Evolutionary conservation across 192 early-diverging fungal genomes (phyloP).

Genomic region (Gigaspora rosea): DNA sequence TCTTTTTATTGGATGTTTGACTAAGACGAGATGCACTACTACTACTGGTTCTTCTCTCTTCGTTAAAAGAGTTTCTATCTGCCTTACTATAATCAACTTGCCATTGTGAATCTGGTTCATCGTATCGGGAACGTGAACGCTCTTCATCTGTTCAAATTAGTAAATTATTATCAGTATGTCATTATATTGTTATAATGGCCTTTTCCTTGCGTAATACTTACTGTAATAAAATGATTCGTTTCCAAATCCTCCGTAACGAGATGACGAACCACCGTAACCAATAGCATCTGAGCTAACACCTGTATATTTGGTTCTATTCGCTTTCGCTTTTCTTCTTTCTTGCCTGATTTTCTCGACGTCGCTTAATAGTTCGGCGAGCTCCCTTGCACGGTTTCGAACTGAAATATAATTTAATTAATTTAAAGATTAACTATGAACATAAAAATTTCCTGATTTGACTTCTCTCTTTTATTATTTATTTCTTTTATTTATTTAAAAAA

Average conservation of each 20-base stretch:
- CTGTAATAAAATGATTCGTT: conserved; percentile 54
- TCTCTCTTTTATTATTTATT: too few species aligned
- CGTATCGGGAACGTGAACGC: conserved; percentile 27
- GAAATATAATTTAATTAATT: background rate
- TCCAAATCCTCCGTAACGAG: conserved; percentile 65
- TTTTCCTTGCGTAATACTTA: background rate
- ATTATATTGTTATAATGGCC: too few species aligned
- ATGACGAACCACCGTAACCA: conserved; percentile 38
- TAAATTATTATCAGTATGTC: too few species aligned
- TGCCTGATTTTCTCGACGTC: conserved; percentile 77
- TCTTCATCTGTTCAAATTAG: conserved; percentile 2
- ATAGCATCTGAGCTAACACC: conserved; percentile 65
- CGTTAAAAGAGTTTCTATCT: background rate
- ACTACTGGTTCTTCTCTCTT: conserved; percentile 6
- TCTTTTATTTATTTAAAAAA: too few species aligned
- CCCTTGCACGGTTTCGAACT: conserved; percentile 88
- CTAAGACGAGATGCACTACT: background rate
- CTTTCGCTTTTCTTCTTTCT: conserved; percentile 88
- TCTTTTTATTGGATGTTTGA: conserved; percentile 36
- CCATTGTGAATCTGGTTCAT: conserved; percentile 18
- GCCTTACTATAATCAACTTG: background rate
- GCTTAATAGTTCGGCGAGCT: conserved; percentile 81
- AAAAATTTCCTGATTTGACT: too few species aligned
- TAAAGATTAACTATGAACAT: background rate
- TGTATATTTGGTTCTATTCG: conserved; percentile 87